Evolutionary conservation across 2,329 filamentous ascomycete species (phyloP), one percentile per base, ranked within the genome.

Genomic region (Juglanconis oblonga): DNA sequence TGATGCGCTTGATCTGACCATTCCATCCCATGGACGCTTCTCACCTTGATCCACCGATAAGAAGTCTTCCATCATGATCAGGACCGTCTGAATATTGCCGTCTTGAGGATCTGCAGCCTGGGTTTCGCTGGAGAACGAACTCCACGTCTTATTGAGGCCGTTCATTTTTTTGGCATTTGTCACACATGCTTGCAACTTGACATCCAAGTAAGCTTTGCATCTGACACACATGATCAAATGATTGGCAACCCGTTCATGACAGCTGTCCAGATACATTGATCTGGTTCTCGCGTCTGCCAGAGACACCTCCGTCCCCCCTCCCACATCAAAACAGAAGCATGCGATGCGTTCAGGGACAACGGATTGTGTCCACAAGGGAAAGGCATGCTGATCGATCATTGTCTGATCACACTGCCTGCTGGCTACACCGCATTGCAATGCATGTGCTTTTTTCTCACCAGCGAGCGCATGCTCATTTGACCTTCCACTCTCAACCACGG

Each of bases 171-270:
- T 24, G 52, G 56, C 52, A 49, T 47, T 33, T 48, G 59, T 56
- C 56, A 52, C 44, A 44, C 11, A 50, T 56, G 52, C 59, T 62
- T 17, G 59, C 59, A 17, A 59, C 59, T 62, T 62, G 59, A 56
- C 29, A 50, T 49, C 55, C 59, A 62, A 62, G 59, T 59, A 62
- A 59, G 59, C 59, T 35, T 51, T 55, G 51, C 59, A 59, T 55
- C 49, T 56, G 59, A 62, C 52, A 55, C 50, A 55, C 57, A 56
- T 57, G 59, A 50, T 52, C 38, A 32, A 32, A 44, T 55, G 59
- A 57, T 32, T 52, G 59, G 53, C 52, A 44, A 50, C 29, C 17
- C 35, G 35, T 36, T 48, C 53, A 42, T 55, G 38, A 52, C 14
- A 33, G 13, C n/a, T 9, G 24, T 32, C 5, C 11, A 45, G 24